These are phyloP conservation scores for Exophiala calicioides DNA, from an alignment of 2,329 filamentous ascomycete genomes.

Conservation along the genomic window DNA sequence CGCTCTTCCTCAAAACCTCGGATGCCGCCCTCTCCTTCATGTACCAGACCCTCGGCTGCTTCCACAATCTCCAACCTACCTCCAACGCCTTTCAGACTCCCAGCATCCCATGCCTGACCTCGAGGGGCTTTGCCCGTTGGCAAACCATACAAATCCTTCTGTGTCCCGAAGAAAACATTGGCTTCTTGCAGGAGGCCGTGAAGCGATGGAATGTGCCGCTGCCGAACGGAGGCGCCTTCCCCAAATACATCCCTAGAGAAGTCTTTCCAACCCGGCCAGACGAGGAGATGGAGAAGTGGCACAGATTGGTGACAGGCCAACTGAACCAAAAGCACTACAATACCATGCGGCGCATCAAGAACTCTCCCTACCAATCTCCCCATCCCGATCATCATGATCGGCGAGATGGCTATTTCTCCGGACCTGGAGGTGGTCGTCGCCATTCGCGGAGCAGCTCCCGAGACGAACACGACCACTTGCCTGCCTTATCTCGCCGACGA, in stretches of 20 bases:
- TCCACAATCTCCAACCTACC: conserved; percentile 79
- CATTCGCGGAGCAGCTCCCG: conserved; percentile 22
- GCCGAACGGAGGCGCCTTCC: conserved; percentile 64
- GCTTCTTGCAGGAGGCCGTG: conserved; percentile 78
- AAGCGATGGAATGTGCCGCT: conserved; percentile 74
- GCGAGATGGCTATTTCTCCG: conserved; percentile 30
- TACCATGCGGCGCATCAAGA: conserved; percentile 41
- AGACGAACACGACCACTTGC: conserved; percentile 22
- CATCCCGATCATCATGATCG: conserved; percentile 26
- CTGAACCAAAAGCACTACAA: conserved; percentile 63
- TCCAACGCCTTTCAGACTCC: conserved; percentile 70
- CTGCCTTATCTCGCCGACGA: conserved; percentile 21
- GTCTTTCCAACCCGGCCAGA: conserved; percentile 74
- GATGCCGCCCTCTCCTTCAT: conserved; percentile 81
- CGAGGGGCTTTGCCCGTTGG: conserved; percentile 87
- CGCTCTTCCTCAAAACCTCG: conserved; percentile 75
- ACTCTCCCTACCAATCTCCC: conserved; percentile 37
- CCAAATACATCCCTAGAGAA: conserved; percentile 65
- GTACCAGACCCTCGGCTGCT: conserved; percentile 87
- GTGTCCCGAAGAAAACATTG: conserved; percentile 82
- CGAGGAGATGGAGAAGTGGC: conserved; percentile 80
- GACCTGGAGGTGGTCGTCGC: conserved; percentile 9
- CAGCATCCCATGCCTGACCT: conserved; percentile 77
- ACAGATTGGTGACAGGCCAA: conserved; percentile 71
- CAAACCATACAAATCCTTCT: conserved; percentile 87